Conservation (phyloP, 2,329 filamentous ascomycete species). For the Calonectria pseudoreteaudii region DNA sequence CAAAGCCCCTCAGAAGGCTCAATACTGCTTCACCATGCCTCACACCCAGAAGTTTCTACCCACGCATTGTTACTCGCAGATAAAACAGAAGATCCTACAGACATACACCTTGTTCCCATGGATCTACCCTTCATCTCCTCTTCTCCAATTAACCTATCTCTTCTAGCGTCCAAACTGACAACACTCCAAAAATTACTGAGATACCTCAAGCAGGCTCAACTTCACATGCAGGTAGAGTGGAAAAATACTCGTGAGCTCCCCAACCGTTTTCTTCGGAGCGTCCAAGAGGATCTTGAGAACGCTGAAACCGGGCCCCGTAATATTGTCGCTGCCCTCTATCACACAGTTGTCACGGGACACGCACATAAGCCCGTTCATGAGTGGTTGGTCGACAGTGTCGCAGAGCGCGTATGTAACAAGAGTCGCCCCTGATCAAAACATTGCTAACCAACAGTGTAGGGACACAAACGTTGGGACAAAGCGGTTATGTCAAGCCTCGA, state of each 20-base stretch:
- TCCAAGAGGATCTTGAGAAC: conserved; percentile 80
- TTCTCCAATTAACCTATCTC: conserved; percentile 82
- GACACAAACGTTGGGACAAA: conserved; percentile 96
- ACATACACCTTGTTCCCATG: conserved; percentile 74
- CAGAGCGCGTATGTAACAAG: conserved; percentile 73
- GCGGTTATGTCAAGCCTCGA: conserved; percentile 82
- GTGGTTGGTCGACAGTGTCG: conserved; percentile 88
- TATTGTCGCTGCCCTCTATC: conserved; percentile 83
- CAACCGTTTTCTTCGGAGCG: conserved; percentile 78
- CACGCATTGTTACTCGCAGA: conserved; percentile 75
- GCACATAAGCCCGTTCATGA: conserved; percentile 81
- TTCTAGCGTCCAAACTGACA: conserved; percentile 88
- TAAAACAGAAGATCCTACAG: conserved; percentile 46
- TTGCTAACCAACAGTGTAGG: conserved; percentile 60
- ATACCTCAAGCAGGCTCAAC: conserved; percentile 85
- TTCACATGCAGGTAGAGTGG: conserved; percentile 85
- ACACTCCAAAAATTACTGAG: conserved; percentile 87
- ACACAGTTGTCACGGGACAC: conserved; percentile 86
- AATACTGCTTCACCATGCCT: conserved; percentile 70
- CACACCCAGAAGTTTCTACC: conserved; percentile 79
- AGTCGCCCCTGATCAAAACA: neutral
- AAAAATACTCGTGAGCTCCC: conserved; percentile 85
- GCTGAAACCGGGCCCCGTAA: conserved; percentile 65
- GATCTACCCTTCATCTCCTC: conserved; percentile 86
- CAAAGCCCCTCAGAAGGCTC: conserved; percentile 41